Percentiles rank a stretch among this genome's conserved stretches.
Evolutionary conservation across 768 basidiomycete genomes (phyloP).

Genomic region (Xerocomellus amylosporus): DNA sequence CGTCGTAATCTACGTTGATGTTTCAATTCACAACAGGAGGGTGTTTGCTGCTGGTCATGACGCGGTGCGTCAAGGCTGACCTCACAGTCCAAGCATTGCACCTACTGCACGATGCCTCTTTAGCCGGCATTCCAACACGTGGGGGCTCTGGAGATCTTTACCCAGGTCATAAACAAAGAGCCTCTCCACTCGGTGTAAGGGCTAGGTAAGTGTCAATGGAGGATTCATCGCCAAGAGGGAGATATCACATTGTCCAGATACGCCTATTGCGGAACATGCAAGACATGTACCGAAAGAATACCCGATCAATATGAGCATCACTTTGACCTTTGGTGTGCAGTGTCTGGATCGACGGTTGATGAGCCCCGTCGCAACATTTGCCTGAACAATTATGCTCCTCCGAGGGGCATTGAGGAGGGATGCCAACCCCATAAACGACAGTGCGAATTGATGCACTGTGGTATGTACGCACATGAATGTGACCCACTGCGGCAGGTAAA

Average conservation of each 20-base stretch:
- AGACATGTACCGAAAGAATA: slow-evolving; percentile 64
- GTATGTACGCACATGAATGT: too few relatives aligned
- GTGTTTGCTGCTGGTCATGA: slow-evolving; percentile 60
- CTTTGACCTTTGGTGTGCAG: slow-evolving; percentile 66
- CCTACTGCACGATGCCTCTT: neutral
- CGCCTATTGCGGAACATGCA: slow-evolving; percentile 48
- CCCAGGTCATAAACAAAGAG: slow-evolving; percentile 48
- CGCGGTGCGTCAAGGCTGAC: slow-evolving; percentile 43
- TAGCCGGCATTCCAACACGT: slow-evolving; percentile 40
- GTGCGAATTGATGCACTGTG: slow-evolving; percentile 70
- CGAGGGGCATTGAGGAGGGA: slow-evolving; percentile 70
- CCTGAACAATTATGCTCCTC: slow-evolving; percentile 44
- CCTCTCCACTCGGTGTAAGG: slow-evolving; percentile 48
- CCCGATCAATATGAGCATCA: slow-evolving; percentile 57
- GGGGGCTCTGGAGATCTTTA: slow-evolving; percentile 32
- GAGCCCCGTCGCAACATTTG: slow-evolving; percentile 83
- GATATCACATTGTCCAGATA: slow-evolving; percentile 30
- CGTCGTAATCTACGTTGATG: neutral
- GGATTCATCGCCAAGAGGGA: neutral
- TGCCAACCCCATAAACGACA: slow-evolving; percentile 57
- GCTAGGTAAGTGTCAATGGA: too few relatives aligned
- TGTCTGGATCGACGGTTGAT: slow-evolving; percentile 72
- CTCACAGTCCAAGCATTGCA: neutral
- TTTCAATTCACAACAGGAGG: slow-evolving; percentile 35
- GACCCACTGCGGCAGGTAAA: too few relatives aligned